A percentile compares a stretch with the other conserved stretches of the same genome.
These are phyloP conservation scores for Liquidambar formosana DNA, from an alignment of 164 flowering plant genomes.

Conservation along the genomic window DNA sequence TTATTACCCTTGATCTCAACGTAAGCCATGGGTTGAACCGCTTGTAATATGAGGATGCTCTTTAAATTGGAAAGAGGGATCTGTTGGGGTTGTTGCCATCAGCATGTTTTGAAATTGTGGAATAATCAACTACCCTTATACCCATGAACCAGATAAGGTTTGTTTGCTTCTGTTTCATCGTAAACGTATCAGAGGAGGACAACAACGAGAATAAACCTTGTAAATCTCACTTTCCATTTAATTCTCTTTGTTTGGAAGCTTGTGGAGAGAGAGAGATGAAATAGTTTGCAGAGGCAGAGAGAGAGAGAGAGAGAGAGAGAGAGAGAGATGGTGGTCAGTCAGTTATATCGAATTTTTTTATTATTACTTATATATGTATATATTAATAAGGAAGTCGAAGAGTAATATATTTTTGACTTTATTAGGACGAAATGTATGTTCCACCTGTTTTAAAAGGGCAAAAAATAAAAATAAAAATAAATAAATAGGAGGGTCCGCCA, in stretches of 20 bases:
- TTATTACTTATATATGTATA: neutral
- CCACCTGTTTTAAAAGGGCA: slow-evolving; percentile 22
- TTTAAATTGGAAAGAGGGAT: slow-evolving; percentile 9
- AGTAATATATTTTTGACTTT: slow-evolving; percentile 20
- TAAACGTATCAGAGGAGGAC: slow-evolving; percentile 31
- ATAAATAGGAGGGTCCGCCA: slow-evolving; percentile 9
- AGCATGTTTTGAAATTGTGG: slow-evolving; percentile 15
- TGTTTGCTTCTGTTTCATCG: slow-evolving; percentile 28
- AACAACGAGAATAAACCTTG: slow-evolving; percentile 36
- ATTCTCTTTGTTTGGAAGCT: slow-evolving; percentile 88
- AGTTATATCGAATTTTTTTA: slow-evolving; percentile 22
- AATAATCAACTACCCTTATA: neutral
- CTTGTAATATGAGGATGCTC: neutral
- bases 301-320: slow-evolving; percentile 27
- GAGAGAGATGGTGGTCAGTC: slow-evolving; percentile 43
- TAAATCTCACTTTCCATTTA: slow-evolving; percentile 77
- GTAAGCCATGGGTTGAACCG: slow-evolving; percentile 23
- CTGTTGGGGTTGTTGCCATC: slow-evolving; percentile 9
- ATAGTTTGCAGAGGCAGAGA: slow-evolving; percentile 42
- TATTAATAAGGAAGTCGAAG: slow-evolving; percentile 8
- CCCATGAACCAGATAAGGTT: slow-evolving; percentile 28
- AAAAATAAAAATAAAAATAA: neutral
- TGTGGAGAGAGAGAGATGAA: slow-evolving; percentile 52
- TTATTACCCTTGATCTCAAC: slow-evolving; percentile 12
- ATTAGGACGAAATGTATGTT: slow-evolving; percentile 20